Conservation (phyloP, 2,329 filamentous ascomycete genomes). For the Botrytis fabae region DNA sequence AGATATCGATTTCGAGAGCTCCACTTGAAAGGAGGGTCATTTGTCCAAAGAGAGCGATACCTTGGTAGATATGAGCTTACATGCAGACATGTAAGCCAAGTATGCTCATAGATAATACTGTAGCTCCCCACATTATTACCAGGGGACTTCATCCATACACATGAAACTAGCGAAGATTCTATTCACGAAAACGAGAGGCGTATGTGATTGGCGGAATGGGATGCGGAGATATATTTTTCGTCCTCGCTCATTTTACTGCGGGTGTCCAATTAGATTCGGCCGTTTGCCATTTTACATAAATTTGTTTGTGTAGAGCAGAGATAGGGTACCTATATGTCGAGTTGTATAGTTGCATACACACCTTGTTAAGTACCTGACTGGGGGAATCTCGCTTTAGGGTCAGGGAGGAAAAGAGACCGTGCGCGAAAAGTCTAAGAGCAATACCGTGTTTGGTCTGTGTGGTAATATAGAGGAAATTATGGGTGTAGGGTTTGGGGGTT, state of each 20-base stretch:
- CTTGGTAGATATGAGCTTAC: background rate
- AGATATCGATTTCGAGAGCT: background rate
- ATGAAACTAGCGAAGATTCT: background rate
- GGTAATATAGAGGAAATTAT: constrained; percentile 17
- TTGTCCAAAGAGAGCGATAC: background rate
- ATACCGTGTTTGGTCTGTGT: constrained; percentile 1
- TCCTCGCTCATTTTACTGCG: background rate
- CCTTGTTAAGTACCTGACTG: background rate
- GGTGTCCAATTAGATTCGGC: background rate
- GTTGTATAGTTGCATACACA: background rate
- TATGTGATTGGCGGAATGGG: background rate
- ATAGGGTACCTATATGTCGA: background rate
- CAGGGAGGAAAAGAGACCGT: background rate
- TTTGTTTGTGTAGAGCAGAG: background rate
- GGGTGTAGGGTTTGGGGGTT: constrained; percentile 6
- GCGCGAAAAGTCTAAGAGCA: background rate
- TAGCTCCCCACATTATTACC: background rate
- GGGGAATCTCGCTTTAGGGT: constrained; percentile 1
- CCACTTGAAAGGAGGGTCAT: background rate
- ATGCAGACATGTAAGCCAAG: background rate
- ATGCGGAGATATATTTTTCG: background rate
- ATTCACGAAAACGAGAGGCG: background rate
- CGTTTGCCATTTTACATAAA: background rate
- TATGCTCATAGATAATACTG: background rate
- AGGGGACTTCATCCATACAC: background rate